Evolutionary conservation across 805 yeast genomes (phyloP), one percentile per base, ranked within the genome.

Genomic region (Saccharomycopsis sp.): DNA sequence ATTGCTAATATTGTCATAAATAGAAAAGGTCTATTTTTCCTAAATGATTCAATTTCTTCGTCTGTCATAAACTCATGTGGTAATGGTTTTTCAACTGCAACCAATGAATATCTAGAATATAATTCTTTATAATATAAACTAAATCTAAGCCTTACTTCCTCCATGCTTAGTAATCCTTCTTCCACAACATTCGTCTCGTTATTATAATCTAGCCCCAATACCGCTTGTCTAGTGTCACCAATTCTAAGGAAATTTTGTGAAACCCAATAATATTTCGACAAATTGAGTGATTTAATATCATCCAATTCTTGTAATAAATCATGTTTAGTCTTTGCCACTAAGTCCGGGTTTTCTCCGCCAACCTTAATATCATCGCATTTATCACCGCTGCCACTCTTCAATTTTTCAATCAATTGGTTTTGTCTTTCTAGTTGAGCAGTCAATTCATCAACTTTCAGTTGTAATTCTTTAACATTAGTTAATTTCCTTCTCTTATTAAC

Each of bases 1-100:
- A 78, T 68, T 2, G 85, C 72, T 72, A 87, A 73, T 13, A 87
- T 64, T 0, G 83, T 68, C 31, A 79, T 71, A 53, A 86, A 76
- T 37, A 87, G 59, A 19, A 74, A 68, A 2, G 94, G 95, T 35
- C 70, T 69, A 1, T 69, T 61, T 11, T 58, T 56, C 38, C 79
- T 66, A 41, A 87, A 54, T 13, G 65, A 65, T 6, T 72, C 76
- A 4, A 74, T 36, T n/a, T 43, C 67, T 14, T 31, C 19, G 11
- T 31, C 35, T n/a, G n/a, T n/a, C n/a, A n/a, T n/a, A n/a, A n/a
- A n/a, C n/a, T n/a, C n/a, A n/a, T n/a, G n/a, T n/a, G n/a, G n/a
- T n/a, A n/a, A n/a, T n/a, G n/a, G n/a, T n/a, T n/a, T n/a, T n/a
- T n/a, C n/a, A 2, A 85, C 58, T 27, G 65, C 69, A n/a, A 86